Evolutionary conservation across 805 yeast genomes (phyloP), one percentile per base, ranked within the genome.

Genomic region (Pichia deserticola): DNA sequence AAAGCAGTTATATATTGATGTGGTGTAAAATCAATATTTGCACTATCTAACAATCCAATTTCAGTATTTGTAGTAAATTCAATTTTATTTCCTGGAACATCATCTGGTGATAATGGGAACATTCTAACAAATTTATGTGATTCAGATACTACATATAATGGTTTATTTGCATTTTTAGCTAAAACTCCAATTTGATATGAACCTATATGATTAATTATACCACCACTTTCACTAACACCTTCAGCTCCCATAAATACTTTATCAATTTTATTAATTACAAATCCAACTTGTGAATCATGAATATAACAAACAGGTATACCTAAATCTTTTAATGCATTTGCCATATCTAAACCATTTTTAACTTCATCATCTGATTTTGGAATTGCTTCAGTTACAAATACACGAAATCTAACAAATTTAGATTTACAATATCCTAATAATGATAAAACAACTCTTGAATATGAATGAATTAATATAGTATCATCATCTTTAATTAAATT

Each of bases 211-310:
- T 93, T 93, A 57, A 93, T 92, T 44, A 95, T 89, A 35, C 99
- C 99, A 50, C 99, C 99, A 64, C 95, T 85, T 71, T 93, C 99
- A 4, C 96, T 96, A 4, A 93, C 99, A 57, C 99, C 99, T 68
- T 93, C 99, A 1, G 99, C 99, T 49, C 99, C 99, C 56, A 93
- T 93, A 56, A 93, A 78, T 5, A 93, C 86, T 67, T 93, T 92
- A 69, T 92, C 95, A 12, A 90, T 89, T 65, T 86, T 86, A 65
- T 89, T 90, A 51, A 93, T 82, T 37, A 89, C 88, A 57, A 82
- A 89, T 0, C 98, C 98, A 12, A 92, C 97, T 7, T 96, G 95
- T 48, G 89, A 82, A 64, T 93, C 99, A 15, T 88, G 90, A 45
- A 93, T 86, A 47, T 89, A 74, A 47, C 88, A 82, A 11, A 85